phyloP scores from a whole-genome alignment of 176 grass and related monocot genomes.

The Dendrocalamus sinicus region DNA sequence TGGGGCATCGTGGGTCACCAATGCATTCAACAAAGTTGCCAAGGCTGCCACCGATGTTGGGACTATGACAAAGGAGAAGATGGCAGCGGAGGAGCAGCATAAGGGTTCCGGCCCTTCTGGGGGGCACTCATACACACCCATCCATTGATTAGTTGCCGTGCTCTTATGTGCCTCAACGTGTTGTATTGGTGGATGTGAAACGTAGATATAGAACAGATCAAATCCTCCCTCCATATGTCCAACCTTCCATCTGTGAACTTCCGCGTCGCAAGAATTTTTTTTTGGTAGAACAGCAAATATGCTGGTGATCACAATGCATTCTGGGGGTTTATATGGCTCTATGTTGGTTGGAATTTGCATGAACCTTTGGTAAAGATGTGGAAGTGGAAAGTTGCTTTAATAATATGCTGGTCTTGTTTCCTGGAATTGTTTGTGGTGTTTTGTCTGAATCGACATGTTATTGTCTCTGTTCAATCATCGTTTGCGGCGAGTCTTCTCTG shows the following conservation, averaged over 20 bases:
- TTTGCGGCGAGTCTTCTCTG: background rate
- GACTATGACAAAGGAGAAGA: slow-evolving; percentile 90
- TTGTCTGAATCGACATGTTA: background rate
- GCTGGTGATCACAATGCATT: slow-evolving; percentile 20
- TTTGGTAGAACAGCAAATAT: slow-evolving; percentile 27
- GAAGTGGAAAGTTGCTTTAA: slow-evolving; percentile 37
- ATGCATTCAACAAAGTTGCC: slow-evolving; percentile 67
- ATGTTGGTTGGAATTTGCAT: slow-evolving; percentile 26
- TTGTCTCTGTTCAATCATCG: background rate
- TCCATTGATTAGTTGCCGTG: slow-evolving; percentile 28
- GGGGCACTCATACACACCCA: slow-evolving; percentile 50
- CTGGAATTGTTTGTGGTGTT: background rate
- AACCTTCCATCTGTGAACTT: slow-evolving; percentile 30
- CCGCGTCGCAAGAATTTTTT: background rate
- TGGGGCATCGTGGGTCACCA: slow-evolving; percentile 63
- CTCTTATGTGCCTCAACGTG: slow-evolving; percentile 3
- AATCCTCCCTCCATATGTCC: background rate
- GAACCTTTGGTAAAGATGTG: slow-evolving; percentile 21
- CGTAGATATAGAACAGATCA: slow-evolving; percentile 54
- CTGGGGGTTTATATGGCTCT: slow-evolving; percentile 27
- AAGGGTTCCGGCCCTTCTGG: slow-evolving; percentile 51
- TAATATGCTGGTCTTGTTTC: slow-evolving; percentile 12
- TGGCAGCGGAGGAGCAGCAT: slow-evolving; percentile 61
- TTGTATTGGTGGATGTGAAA: slow-evolving; percentile 45
- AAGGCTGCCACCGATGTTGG: slow-evolving; percentile 71